Evolutionary conservation across 768 basidiomycete species (phyloP), one percentile per base, ranked within the genome.

Genomic region (Leccinum aurantiacum): DNA sequence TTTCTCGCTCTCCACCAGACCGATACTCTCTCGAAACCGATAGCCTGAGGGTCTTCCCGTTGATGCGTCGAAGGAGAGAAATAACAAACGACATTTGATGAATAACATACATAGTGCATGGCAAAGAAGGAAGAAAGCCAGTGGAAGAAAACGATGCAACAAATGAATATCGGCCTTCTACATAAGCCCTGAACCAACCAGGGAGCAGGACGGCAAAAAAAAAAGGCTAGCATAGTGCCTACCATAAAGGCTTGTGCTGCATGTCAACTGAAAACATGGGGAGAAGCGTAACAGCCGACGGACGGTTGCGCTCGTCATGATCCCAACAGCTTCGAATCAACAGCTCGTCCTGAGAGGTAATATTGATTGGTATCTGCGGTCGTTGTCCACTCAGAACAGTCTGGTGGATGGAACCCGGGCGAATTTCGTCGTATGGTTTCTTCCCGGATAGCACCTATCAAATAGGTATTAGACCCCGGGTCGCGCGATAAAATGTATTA

Each of bases 241-340:
- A 31, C 19, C 14, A 4, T 35, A 11, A 50, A 24, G 31, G n/a
- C 15, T 6, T 22, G 6, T 31, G 11, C 47, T 59, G 25, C 15
- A 11, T 33, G 4, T 33, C 33, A 33, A 33, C 33, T 33, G 1
- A 13, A 13, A 69, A 61, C 38, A 22, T 37, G 29, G 4, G 29
- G 27, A 44, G 35, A 7, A 70, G 65, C 5, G 19, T 48, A 5
- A 51, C 35, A 6, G 67, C 65, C 6, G 27, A 54, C 41, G 70
- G 70, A 37, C 70, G 69, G n/a, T 17, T 60, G 17, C 1, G 0
- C 19, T 69, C 63, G n/a, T 62, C 54, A 1, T 2, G 33, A 53
- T 65, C 48, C 69, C 67, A 70, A 31, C 69, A 70, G 35, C 4
- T 48, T 33, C 7, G 50, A 14, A 70, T 71, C 6, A 62, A 22